Base-by-base conservation (phyloP, 352 stramenopile species). In the Phytopythium montanum region DNA sequence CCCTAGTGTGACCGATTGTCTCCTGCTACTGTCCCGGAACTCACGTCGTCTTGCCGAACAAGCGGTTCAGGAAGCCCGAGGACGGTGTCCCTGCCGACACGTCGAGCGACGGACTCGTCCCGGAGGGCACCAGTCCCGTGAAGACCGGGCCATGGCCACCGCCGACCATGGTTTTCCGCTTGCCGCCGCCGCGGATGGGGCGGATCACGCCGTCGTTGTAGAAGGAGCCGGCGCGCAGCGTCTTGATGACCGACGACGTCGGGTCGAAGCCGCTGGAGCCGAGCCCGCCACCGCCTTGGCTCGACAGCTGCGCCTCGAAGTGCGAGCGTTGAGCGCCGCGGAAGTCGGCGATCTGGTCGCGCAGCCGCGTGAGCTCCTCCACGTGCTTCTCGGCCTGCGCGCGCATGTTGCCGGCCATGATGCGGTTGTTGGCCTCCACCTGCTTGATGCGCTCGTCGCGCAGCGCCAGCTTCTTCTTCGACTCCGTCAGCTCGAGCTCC, bases 381-480 rank as follows among this genome's bases (percentile, higher is more conserved):
- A 94, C 80, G 58, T 97, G 87, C 54, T 94, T 92, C 62, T 96
- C 88, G 1, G 87, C 85, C 64, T 97, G 86, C 13, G 84, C 73
- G 34, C 87, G 85, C 85, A 96, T 94, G 66, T 96, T 97, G 42
- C 76, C 81, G 2, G 86, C 84, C 81, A 96, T 91, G 60, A 90
- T 85, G 48, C 84, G 79, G 56, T 94, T 91, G 69, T 95, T 95
- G 12, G 66, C 73, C 39, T 97, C 89, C n/a, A 97, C 81, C 38
- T 93, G 77, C 61, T 93, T 91, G 64, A 97, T 96, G 33, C 89
- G 85, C 34, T 97, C 88, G 65, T 97, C 90, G 34, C 89, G 88
- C 21, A 96, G 62, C n/a, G 73, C 69, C 49, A 96, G 72, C 62
- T 96, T 96, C 78, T 96, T 95, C 56, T 88, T 90, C 31, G 88